Conservation (phyloP, 2,329 filamentous ascomycete genomes). For the Xylariaceae sp. region DNA sequence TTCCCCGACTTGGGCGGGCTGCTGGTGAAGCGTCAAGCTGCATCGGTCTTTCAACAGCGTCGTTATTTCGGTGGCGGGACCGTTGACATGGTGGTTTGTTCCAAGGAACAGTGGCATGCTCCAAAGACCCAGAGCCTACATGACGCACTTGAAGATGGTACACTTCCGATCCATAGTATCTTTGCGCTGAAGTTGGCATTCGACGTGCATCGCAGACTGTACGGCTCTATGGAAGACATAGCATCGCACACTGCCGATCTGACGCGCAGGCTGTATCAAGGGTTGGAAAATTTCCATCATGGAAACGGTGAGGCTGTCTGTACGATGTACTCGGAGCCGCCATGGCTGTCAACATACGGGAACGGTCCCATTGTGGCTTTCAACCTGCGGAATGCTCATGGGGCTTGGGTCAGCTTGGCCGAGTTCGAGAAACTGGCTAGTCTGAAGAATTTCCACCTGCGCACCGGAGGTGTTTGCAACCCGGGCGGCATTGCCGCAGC, state of each 20-base stretch:
- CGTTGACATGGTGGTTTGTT: conserved; percentile 79
- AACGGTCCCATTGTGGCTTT: conserved; percentile 79
- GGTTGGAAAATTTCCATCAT: conserved; percentile 61
- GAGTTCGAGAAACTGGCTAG: conserved; percentile 85
- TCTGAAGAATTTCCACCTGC: conserved; percentile 74
- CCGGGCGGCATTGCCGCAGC: conserved; percentile 77
- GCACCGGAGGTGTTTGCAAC: conserved; percentile 88
- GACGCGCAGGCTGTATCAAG: conserved; percentile 52
- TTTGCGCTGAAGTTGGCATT: conserved; percentile 76
- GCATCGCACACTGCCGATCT: conserved; percentile 69
- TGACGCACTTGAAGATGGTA: conserved; percentile 84
- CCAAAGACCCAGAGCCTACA: conserved; percentile 70
- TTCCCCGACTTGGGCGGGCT: conserved; percentile 88
- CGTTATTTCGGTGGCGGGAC: conserved; percentile 93
- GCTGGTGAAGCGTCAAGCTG: conserved; percentile 71
- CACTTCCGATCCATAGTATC: conserved; percentile 85
- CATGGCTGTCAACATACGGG: conserved; percentile 28
- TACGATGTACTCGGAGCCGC: conserved; percentile 53
- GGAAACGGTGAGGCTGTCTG: conserved; percentile 64
- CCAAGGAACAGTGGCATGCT: conserved; percentile 80
- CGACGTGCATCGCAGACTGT: conserved; percentile 63
- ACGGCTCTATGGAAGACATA: conserved; percentile 65
- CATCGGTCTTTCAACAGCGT: conserved; percentile 58
- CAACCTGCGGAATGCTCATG: conserved; percentile 67
- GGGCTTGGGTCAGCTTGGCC: conserved; percentile 72